Evolutionary conservation across 1,284 basidiomycete species (phyloP).

Genomic region (Entoloma clypeatum): DNA sequence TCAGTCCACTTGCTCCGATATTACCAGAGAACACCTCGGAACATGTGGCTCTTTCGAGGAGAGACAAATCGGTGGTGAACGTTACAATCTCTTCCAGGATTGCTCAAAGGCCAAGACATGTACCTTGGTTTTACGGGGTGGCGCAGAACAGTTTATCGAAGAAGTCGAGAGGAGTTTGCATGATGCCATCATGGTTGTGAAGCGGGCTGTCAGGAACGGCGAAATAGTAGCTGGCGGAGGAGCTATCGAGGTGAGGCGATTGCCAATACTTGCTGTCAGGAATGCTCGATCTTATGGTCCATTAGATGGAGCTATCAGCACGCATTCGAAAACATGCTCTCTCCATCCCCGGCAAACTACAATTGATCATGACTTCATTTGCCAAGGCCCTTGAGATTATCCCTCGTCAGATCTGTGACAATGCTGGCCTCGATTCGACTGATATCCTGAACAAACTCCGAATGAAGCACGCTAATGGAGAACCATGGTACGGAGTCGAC

Average conservation of each 20-base stretch:
- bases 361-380: constrained; percentile 93
- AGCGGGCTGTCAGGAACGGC: constrained; percentile 93
- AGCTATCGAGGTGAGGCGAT: constrained; percentile 78
- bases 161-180: constrained; percentile 97
- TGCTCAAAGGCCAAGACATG: constrained; percentile 97
- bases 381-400: constrained; percentile 98
- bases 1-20: constrained; percentile 95
- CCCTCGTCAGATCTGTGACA: constrained; percentile 97
- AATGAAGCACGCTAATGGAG: constrained; percentile 91
- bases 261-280: constrained; percentile 7
- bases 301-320: constrained; percentile 92
- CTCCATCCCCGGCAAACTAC: constrained; percentile 94
- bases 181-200: constrained; percentile 99
- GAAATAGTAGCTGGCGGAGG: constrained; percentile 97
- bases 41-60: constrained; percentile 92
- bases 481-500: constrained; percentile 92
- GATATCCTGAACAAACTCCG: constrained; percentile 97
- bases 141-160: constrained; percentile 98
- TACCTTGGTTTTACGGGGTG: constrained; percentile 93
- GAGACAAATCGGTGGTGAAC: constrained; percentile 93
- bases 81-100: constrained; percentile 95
- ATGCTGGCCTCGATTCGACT: constrained; percentile 97
- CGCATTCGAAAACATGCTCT: constrained; percentile 88
- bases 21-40: constrained; percentile 86
- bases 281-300: too few relatives aligned